These are phyloP conservation scores for Plasmodium yoelii DNA, from an alignment of 169 alveolate genomes.

Conservation along the genomic window DNA sequence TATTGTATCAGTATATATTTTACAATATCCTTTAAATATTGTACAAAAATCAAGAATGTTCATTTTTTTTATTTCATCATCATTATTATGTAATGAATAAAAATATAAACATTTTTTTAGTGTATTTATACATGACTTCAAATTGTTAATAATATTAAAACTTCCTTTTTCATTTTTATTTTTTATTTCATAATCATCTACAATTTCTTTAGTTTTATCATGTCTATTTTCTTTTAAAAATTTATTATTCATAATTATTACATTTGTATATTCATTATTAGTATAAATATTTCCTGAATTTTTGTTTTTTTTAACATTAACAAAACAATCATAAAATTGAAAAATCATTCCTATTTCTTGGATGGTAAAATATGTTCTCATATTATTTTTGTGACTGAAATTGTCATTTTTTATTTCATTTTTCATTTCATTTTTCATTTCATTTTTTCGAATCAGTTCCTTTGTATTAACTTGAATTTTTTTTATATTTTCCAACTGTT, in stretches of 20 bases:
- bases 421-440: background rate
- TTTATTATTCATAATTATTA: too few relatives aligned
- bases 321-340: slow-evolving; percentile 38
- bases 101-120: slow-evolving; percentile 39
- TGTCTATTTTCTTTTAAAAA: too few relatives aligned
- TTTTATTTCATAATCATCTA: too few relatives aligned
- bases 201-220: too few relatives aligned
- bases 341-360: slow-evolving; percentile 73
- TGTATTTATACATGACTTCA: slow-evolving; percentile 1
- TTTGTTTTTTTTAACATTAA: slow-evolving; percentile 2
- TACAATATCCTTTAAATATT: slow-evolving; percentile 27
- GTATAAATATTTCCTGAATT: background rate
- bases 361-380: slow-evolving; percentile 24
- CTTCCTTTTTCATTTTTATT: too few relatives aligned
- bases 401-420: background rate
- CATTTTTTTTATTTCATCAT: slow-evolving; percentile 13
- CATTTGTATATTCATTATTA: too few relatives aligned
- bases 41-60: slow-evolving; percentile 39
- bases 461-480: background rate
- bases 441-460: background rate
- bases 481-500: background rate
- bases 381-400: background rate
- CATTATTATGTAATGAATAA: slow-evolving; percentile 7
- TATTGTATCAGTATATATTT: slow-evolving; percentile 10
- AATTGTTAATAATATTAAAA: background rate